phyloP scores from a whole-genome alignment of 2,329 filamentous ascomycete species.

The Pestalotiopsis sp. region DNA sequence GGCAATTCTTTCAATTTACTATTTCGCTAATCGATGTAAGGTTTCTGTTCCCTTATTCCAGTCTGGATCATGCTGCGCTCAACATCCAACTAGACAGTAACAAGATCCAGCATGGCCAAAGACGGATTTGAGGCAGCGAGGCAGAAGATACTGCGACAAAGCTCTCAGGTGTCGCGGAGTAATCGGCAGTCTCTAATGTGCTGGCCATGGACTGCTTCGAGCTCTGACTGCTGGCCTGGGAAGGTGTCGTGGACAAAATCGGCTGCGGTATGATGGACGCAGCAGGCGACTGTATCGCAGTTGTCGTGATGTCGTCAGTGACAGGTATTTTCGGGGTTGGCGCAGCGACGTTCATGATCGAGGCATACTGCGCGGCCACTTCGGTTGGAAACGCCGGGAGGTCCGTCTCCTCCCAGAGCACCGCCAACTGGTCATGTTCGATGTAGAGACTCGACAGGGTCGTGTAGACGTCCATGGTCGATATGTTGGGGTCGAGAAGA shows the following conservation, averaged over 20 bases:
- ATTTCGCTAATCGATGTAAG: too few relatives aligned
- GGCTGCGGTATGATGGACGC: not conserved
- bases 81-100: not conserved
- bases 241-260: not conserved
- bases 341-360: conserved; percentile 25
- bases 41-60: too few relatives aligned
- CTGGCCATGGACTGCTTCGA: not conserved
- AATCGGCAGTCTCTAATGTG: not conserved
- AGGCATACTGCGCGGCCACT: conserved; percentile 25
- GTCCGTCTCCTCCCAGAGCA: conserved; percentile 29
- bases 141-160: not conserved
- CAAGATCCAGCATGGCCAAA: not conserved
- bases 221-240: not conserved
- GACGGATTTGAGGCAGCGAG: not conserved
- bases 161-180: not conserved
- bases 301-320: not conserved
- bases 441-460: conserved; percentile 28
- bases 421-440: conserved; percentile 30
- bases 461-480: conserved; percentile 31
- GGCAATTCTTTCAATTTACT: too few relatives aligned
- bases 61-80: not conserved
- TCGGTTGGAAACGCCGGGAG: conserved; percentile 23
- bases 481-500: conserved; percentile 30
- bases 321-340: not conserved
- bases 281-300: not conserved